These are phyloP conservation scores for Fusarium goolgardi DNA, from an alignment of 2,329 filamentous ascomycete species.

Conservation along the genomic window DNA sequence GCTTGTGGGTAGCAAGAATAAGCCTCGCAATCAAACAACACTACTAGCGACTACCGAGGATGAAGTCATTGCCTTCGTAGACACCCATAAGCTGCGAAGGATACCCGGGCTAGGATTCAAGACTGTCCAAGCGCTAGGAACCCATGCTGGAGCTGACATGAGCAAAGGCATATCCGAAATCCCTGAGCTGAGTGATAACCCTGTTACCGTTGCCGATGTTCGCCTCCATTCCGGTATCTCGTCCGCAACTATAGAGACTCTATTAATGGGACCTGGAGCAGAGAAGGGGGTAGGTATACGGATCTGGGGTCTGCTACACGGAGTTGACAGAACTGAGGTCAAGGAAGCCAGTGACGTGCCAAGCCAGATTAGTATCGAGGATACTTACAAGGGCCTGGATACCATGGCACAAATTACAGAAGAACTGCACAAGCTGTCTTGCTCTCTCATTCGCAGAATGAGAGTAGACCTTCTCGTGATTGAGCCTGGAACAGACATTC, in stretches of 20 bases:
- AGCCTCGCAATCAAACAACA: conserved; percentile 88
- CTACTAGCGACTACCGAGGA: conserved; percentile 73
- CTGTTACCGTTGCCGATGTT: conserved; percentile 73
- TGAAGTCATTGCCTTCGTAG: conserved; percentile 75
- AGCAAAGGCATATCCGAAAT: conserved; percentile 48
- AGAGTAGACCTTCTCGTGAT: conserved; percentile 75
- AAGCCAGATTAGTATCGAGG: conserved; percentile 92
- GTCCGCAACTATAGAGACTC: conserved; percentile 71
- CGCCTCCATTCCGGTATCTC: conserved; percentile 72
- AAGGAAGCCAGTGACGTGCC: conserved; percentile 77
- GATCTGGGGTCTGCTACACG: conserved; percentile 84
- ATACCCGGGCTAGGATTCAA: conserved; percentile 90
- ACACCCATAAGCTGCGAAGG: conserved; percentile 78
- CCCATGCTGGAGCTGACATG: conserved; percentile 60
- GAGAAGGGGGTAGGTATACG: conserved; percentile 77
- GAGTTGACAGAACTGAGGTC: conserved; percentile 80
- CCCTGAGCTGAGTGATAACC: conserved; percentile 51
- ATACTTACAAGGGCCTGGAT: conserved; percentile 82
- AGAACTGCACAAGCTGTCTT: conserved; percentile 75
- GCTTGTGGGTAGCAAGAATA: conserved; percentile 83
- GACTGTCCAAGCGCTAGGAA: conserved; percentile 60
- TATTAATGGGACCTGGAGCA: conserved; percentile 77
- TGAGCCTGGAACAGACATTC: conserved; percentile 53
- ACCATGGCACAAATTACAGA: conserved; percentile 71
- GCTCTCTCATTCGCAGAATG: conserved; percentile 81